Evolutionary conservation across 331 rosid species (phyloP).

Genomic region (Erythrophleum ivorense): DNA sequence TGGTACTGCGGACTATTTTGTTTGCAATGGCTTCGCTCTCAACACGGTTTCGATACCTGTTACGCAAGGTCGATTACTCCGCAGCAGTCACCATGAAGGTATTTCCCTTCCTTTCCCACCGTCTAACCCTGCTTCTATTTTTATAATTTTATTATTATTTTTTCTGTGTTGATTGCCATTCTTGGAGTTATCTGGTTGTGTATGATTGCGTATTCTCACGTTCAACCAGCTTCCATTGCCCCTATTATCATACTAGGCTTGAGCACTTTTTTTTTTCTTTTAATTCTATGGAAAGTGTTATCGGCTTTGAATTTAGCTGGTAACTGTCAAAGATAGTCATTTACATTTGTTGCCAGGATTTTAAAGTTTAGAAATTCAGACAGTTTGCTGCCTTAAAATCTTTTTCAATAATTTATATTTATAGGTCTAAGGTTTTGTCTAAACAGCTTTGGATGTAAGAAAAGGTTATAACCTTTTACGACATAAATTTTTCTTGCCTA

Average conservation of each 20-base stretch:
- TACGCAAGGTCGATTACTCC: slow-evolving; percentile 66
- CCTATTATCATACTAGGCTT: neutral
- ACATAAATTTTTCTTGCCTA: neutral
- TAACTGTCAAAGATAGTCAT: slow-evolving; percentile 6
- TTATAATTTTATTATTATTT: neutral
- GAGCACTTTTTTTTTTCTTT: neutral
- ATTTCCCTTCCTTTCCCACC: slow-evolving; percentile 4
- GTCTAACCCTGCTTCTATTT: neutral
- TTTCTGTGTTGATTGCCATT: neutral
- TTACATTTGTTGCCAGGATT: slow-evolving; percentile 15
- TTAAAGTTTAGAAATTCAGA: neutral
- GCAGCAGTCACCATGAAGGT: slow-evolving; percentile 67
- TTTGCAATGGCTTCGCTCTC: slow-evolving; percentile 62
- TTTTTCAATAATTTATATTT: neutral
- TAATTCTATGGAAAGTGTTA: neutral
- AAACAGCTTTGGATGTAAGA: slow-evolving; percentile 13
- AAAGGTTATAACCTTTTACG: slow-evolving; percentile 1
- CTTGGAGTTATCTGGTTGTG: neutral
- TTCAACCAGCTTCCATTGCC: slow-evolving; percentile 1
- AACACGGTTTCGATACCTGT: slow-evolving; percentile 69
- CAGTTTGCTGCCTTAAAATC: neutral
- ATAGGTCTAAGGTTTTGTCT: slow-evolving; percentile 1
- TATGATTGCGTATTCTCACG: neutral
- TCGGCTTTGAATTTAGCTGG: slow-evolving; percentile 13
- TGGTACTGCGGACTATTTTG: neutral